Conservation (phyloP, 2,329 filamentous ascomycete genomes). For the Chaetothyriales sp. region DNA sequence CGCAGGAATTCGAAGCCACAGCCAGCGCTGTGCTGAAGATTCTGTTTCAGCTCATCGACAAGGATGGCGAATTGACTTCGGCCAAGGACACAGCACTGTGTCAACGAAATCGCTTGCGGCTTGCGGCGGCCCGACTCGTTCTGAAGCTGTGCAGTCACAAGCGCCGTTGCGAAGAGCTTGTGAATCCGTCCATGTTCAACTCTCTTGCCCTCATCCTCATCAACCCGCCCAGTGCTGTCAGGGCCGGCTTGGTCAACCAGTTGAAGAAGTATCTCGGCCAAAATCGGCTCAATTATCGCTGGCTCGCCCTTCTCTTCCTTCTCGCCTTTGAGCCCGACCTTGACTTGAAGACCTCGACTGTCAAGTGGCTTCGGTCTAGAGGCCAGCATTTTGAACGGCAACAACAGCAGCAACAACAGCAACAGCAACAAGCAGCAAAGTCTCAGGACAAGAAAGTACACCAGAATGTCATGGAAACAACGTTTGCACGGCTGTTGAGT, state of each 20-base stretch:
- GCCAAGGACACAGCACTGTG: slow-evolving; percentile 58
- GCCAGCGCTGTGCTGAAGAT: slow-evolving; percentile 62
- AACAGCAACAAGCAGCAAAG: slow-evolving; percentile 21
- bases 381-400: slow-evolving; percentile 49
- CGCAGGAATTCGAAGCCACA: slow-evolving; percentile 31
- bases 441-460: slow-evolving; percentile 28
- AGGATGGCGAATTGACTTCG: slow-evolving; percentile 69
- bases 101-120: slow-evolving; percentile 67
- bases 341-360: slow-evolving; percentile 59
- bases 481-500: slow-evolving; percentile 71
- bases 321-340: slow-evolving; percentile 75
- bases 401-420: slow-evolving; percentile 12
- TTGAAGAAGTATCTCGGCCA: slow-evolving; percentile 82
- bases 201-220: slow-evolving; percentile 68
- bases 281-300: slow-evolving; percentile 55
- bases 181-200: slow-evolving; percentile 65
- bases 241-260: slow-evolving; percentile 65
- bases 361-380: slow-evolving; percentile 81
- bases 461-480: slow-evolving; percentile 59
- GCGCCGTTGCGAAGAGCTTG: slow-evolving; percentile 56
- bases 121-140: slow-evolving; percentile 65
- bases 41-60: slow-evolving; percentile 59
- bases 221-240: slow-evolving; percentile 59
- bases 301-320: slow-evolving; percentile 81
- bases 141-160: slow-evolving; percentile 73